Conservation (phyloP, 345 rosid genomes). For the Linum trigynum region DNA sequence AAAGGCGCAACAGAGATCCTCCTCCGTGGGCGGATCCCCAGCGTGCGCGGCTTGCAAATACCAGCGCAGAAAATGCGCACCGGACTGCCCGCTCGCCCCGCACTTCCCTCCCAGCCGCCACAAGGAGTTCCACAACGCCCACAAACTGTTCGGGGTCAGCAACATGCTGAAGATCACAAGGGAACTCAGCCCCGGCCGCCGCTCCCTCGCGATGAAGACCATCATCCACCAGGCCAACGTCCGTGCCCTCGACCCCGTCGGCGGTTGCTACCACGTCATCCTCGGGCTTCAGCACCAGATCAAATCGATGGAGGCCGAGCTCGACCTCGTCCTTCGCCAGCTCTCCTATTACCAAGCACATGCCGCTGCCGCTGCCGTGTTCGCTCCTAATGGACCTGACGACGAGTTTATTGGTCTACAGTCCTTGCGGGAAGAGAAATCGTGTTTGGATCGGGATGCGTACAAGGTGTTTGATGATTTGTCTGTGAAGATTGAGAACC, state of each 20-base stretch:
- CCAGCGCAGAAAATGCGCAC: slow-evolving; percentile 33
- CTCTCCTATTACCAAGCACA: not conserved
- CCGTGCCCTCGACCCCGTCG: not conserved
- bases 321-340: not conserved
- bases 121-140: slow-evolving; percentile 29
- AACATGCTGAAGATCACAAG: slow-evolving; percentile 24
- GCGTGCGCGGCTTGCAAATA: slow-evolving; percentile 47
- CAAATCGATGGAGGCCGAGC: not conserved
- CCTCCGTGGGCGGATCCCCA: not conserved
- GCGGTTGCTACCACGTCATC: not conserved
- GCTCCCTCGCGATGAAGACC: not conserved
- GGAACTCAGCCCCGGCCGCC: not conserved
- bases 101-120: slow-evolving; percentile 28
- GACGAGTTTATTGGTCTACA: not conserved
- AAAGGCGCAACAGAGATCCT: no score
- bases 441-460: not conserved
- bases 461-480: not conserved
- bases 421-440: not conserved
- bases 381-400: not conserved
- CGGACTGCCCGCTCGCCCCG: slow-evolving; percentile 29
- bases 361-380: no score
- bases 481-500: not conserved
- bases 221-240: not conserved
- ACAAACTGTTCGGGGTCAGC: slow-evolving; percentile 35
- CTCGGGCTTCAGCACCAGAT: not conserved